Base-by-base conservation (phyloP, 768 basidiomycete genomes). In the Tubosaeta brunneosetosa region DNA sequence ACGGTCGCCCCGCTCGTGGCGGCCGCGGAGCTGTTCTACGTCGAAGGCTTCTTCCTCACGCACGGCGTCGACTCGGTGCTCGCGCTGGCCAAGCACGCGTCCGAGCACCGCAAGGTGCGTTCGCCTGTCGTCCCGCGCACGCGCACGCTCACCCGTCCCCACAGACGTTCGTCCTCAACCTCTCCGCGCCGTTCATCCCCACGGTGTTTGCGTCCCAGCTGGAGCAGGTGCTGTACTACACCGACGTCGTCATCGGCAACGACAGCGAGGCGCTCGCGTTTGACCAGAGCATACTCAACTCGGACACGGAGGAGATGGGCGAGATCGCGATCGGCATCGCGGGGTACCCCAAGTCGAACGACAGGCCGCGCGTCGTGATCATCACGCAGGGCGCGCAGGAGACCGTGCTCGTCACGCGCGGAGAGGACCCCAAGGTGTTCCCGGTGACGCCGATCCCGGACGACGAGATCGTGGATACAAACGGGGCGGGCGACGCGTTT, bases 401-500 rank as follows among this genome's bases (percentile, higher is more conserved):
- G 44, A 98, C 97, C 16, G 66, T 91, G 31, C 75, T 93, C 48
- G 91, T 93, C 27, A 75, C 79, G 12, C 77, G 84, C 7, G 74
- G 72, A 2, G 79, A 71, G 45, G 75, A 43, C 11, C 44, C 80
- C 33, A 82, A 84, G 72, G 61, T 74, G 14, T 86, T 75, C 69
- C 52, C 73, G 4, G 91, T 95, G 46, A 66, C 73, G 48, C 72
- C 77, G 36, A 73, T 95, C 53, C 60, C 65, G 43, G 76, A 78
- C 49, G 78, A 74, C 37, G 62, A 85, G 69, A 94, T 97, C 59
- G 86, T 97, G 53, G 97, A 99, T 69, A 98, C 97, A 44, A 99
- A 99, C 71, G 97, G 91, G 47, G 97, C 97, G 19, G 97, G 97
- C 40, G 95, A 99, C 68, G 92, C 91, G 40, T 98, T 99, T 62